phyloP scores from a whole-genome alignment of 2,329 filamentous ascomycete genomes.

The Pseudovirgaria hyperparasitica region DNA sequence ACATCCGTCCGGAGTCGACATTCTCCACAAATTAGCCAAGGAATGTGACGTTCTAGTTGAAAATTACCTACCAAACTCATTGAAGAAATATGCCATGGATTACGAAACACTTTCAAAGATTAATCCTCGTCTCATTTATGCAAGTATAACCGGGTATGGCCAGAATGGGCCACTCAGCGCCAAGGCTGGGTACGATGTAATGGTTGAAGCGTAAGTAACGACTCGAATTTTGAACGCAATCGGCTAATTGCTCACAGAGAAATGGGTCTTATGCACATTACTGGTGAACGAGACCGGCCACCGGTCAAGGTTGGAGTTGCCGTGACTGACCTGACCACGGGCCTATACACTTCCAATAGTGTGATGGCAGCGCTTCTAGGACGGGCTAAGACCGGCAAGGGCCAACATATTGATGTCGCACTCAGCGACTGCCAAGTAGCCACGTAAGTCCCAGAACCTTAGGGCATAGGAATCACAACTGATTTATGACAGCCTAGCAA shows the following conservation, averaged over 20 bases:
- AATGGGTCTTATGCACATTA: slow-evolving; percentile 98
- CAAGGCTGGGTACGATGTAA: slow-evolving; percentile 92
- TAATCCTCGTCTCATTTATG: slow-evolving; percentile 82
- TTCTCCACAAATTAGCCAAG: slow-evolving; percentile 72
- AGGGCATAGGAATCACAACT: too few species aligned
- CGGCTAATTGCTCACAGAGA: slow-evolving; percentile 36
- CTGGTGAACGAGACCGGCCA: slow-evolving; percentile 71
- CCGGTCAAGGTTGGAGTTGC: slow-evolving; percentile 97
- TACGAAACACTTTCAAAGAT: slow-evolving; percentile 68
- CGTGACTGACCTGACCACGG: slow-evolving; percentile 90
- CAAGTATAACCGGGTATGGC: slow-evolving; percentile 92
- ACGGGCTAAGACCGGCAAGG: slow-evolving; percentile 59
- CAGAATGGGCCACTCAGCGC: slow-evolving; percentile 84
- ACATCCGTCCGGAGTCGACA: slow-evolving; percentile 67
- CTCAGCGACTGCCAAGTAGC: slow-evolving; percentile 92
- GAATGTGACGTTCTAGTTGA: slow-evolving; percentile 90
- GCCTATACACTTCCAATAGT: slow-evolving; percentile 86
- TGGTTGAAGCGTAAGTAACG: slow-evolving; percentile 67
- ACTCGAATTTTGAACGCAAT: background rate
- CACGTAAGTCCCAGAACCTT: too few species aligned
- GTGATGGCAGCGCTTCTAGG: slow-evolving; percentile 88
- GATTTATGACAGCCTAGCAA: too few species aligned
- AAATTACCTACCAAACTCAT: slow-evolving; percentile 82
- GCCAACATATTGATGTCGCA: slow-evolving; percentile 85
- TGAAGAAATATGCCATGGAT: slow-evolving; percentile 86